Conservation (phyloP, 129 eudicot genomes). For the Heracleum sosnowskyi region DNA sequence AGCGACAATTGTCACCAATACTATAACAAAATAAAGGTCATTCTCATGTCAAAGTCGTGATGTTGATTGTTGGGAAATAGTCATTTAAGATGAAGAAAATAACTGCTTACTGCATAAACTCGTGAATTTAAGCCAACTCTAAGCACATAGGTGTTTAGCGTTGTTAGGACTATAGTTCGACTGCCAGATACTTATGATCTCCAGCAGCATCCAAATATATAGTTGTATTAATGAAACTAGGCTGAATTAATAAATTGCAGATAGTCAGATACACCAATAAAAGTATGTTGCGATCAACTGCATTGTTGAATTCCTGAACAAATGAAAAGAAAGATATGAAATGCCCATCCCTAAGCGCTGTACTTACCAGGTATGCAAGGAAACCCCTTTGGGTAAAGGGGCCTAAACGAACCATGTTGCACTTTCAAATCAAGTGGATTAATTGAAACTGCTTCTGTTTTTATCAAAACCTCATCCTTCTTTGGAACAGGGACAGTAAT, state of each 20-base stretch:
- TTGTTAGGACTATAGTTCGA: too few species aligned
- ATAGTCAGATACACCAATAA: too few species aligned
- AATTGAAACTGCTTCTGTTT: conserved; percentile 18
- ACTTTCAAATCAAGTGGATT: conserved; percentile 23
- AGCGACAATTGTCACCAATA: not conserved
- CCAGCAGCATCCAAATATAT: too few species aligned
- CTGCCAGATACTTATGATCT: too few species aligned
- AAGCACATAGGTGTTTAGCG: too few species aligned
- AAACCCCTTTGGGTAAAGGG: conserved; percentile 30
- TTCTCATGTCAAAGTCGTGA: not conserved
- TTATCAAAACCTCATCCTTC: conserved; percentile 21
- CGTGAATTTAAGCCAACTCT: not conserved
- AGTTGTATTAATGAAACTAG: too few species aligned
- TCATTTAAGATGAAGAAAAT: not conserved
- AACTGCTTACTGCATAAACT: not conserved
- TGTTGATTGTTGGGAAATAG: not conserved
- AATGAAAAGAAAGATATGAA: not conserved
- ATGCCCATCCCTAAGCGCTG: too few species aligned
- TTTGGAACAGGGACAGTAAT: conserved; percentile 19
- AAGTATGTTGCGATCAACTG: not conserved
- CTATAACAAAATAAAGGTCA: not conserved
- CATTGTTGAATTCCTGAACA: not conserved
- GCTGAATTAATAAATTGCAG: not conserved
- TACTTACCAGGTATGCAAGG: conserved; percentile 31
- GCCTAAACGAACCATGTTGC: conserved; percentile 31